Evolutionary conservation across 1,284 basidiomycete genomes (phyloP).

Genomic region (Chiua sp.): DNA sequence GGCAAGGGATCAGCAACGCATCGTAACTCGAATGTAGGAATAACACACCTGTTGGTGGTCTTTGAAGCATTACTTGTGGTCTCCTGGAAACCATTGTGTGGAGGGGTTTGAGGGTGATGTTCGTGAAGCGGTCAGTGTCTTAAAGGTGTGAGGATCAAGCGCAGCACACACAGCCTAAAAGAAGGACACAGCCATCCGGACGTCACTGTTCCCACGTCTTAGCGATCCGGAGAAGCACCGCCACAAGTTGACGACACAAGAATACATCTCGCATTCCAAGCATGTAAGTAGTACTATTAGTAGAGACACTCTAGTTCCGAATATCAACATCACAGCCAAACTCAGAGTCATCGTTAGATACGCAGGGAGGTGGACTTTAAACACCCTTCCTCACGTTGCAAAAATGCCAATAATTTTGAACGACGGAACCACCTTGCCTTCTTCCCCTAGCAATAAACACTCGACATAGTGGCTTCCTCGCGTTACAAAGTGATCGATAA

Average conservation of each 20-base stretch:
- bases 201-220: slow-evolving; percentile 34
- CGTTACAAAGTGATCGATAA: slow-evolving; percentile 81
- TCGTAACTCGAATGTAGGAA: too few species aligned
- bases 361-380: not conserved
- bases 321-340: not conserved
- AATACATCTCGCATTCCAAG: not conserved
- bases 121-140: not conserved
- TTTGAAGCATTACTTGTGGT: too few species aligned
- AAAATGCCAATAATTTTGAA: slow-evolving; percentile 91
- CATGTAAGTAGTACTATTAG: slow-evolving; percentile 1
- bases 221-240: not conserved
- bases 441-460: slow-evolving; percentile 80
- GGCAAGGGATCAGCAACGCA: not conserved
- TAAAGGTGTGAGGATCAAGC: not conserved
- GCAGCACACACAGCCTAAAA: not conserved
- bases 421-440: slow-evolving; percentile 70
- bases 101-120: slow-evolving; percentile 3
- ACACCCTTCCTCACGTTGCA: slow-evolving; percentile 52
- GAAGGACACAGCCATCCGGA: slow-evolving; percentile 19
- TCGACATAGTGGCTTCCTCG: slow-evolving; percentile 88
- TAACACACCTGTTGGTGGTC: slow-evolving; percentile 20
- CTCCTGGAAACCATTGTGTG: too few species aligned
- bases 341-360: not conserved
- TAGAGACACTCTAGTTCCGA: slow-evolving; percentile 6
- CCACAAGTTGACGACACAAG: too few species aligned